Percentiles rank a stretch among this genome's conserved stretches.
These are phyloP conservation scores for Hyphodiscus hymeniophilus DNA, from an alignment of 495 filamentous ascomycete genomes.

Conservation along the genomic window DNA sequence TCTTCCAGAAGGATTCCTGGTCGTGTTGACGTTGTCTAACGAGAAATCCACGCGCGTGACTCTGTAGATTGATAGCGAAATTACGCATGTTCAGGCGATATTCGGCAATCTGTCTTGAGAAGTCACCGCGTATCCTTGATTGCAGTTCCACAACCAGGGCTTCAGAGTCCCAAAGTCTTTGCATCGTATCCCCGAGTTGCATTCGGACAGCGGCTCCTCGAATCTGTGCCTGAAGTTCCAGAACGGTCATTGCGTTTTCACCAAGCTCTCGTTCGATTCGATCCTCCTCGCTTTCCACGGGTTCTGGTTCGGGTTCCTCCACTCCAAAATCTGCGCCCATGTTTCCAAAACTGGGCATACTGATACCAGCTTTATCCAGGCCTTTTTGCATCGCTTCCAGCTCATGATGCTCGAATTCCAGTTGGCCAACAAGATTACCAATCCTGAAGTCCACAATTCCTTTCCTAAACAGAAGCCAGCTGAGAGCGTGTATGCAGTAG, in stretches of 20 bases:
- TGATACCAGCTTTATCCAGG: conserved; percentile 86
- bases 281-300: conserved; percentile 82
- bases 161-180: conserved; percentile 84
- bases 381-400: conserved; percentile 95
- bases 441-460: conserved; percentile 93
- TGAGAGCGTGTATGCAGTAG: conserved; percentile 94
- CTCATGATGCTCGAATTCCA: conserved; percentile 97
- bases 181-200: conserved; percentile 75
- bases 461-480: conserved; percentile 91
- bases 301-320: conserved; percentile 59
- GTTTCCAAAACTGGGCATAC: conserved; percentile 94
- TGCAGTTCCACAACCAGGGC: conserved; percentile 72
- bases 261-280: conserved; percentile 75
- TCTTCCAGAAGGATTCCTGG: conserved; percentile 59
- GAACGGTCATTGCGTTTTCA: conserved; percentile 60
- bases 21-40: conserved; percentile 53
- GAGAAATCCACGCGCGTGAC: conserved; percentile 70
- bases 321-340: conserved; percentile 94
- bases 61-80: conserved; percentile 73
- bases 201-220: conserved; percentile 72
- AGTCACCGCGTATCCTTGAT: conserved; percentile 67
- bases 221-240: conserved; percentile 82
- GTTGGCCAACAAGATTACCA: conserved; percentile 94
- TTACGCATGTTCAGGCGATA: conserved; percentile 71
- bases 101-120: conserved; percentile 59